phyloP scores from a whole-genome alignment of 1,139 yeast species.

The Taphrina wiesneri region DNA sequence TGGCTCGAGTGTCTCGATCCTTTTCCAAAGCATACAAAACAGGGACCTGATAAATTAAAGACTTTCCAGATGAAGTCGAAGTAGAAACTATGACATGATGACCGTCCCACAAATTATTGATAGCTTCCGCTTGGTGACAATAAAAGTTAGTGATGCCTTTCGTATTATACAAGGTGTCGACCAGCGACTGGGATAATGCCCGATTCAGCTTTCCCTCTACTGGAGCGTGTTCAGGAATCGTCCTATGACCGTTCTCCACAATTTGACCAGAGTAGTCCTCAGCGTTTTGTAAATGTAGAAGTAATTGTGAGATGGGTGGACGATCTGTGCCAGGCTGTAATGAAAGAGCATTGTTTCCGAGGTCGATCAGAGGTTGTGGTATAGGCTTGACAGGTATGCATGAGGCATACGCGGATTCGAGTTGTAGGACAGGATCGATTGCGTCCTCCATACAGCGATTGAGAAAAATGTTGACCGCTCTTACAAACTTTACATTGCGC shows the following conservation, averaged over 20 bases:
- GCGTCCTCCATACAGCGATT: slow-evolving; percentile 44
- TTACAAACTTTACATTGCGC: slow-evolving; percentile 58
- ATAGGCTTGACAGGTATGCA: slow-evolving; percentile 53
- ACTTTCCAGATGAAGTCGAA: slow-evolving; percentile 93
- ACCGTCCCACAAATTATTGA: slow-evolving; percentile 57
- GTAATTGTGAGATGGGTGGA: slow-evolving; percentile 44
- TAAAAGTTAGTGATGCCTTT: slow-evolving; percentile 59
- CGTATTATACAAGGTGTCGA: slow-evolving; percentile 53
- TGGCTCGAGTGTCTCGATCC: slow-evolving; percentile 65
- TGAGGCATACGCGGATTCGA: slow-evolving; percentile 47
- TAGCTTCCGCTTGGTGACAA: slow-evolving; percentile 77
- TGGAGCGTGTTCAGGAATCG: slow-evolving; percentile 18
- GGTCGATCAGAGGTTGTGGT: background rate
- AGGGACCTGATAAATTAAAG: slow-evolving; percentile 85
- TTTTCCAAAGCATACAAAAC: slow-evolving; percentile 57
- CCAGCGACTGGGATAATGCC: slow-evolving; percentile 52
- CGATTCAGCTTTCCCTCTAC: slow-evolving; percentile 26
- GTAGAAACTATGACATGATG: slow-evolving; percentile 82
- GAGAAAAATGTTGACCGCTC: slow-evolving; percentile 52
- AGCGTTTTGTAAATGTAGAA: slow-evolving; percentile 51
- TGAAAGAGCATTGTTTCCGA: background rate
- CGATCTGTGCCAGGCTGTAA: slow-evolving; percentile 9
- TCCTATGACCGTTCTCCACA: slow-evolving; percentile 43
- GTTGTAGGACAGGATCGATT: slow-evolving; percentile 47
- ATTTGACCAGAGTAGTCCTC: slow-evolving; percentile 40